Evolutionary conservation across 768 basidiomycete genomes (phyloP).

Genomic region (Phlegmacium glaucopus): DNA sequence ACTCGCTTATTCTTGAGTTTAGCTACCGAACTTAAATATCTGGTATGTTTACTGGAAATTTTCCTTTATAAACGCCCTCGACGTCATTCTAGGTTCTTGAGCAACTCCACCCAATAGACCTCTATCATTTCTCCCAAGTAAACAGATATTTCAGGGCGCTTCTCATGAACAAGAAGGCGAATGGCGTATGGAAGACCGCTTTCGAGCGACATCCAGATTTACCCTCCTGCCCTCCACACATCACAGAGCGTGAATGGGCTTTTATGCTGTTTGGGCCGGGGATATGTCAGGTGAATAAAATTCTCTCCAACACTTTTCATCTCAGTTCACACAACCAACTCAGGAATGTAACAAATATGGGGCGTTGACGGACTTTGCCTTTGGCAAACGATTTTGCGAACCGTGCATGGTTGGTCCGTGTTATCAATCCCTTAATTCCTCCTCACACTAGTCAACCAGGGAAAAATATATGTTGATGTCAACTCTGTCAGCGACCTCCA

Average conservation of each 20-base stretch:
- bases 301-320: background rate
- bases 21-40: conserved; percentile 16
- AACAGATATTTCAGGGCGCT: conserved; percentile 14
- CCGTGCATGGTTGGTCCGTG: conserved; percentile 15
- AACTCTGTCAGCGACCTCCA: conserved; percentile 4
- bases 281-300: conserved; percentile 17
- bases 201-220: conserved; percentile 16
- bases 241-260: conserved; percentile 16
- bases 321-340: background rate
- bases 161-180: conserved; percentile 11
- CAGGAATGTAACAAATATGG: conserved; percentile 19
- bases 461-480: conserved; percentile 3
- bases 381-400: conserved; percentile 18
- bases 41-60: conserved; percentile 9
- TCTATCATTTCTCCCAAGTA: conserved; percentile 16
- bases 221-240: conserved; percentile 11
- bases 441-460: background rate
- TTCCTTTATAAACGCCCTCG: too few relatives aligned
- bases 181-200: conserved; percentile 18
- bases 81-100: conserved; percentile 21
- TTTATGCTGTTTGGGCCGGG: conserved; percentile 19
- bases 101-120: conserved; percentile 21
- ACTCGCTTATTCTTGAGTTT: conserved; percentile 10
- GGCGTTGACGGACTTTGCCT: conserved; percentile 19
- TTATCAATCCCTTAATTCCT: too few relatives aligned